phyloP scores from a whole-genome alignment of 2,329 filamentous ascomycete genomes.

The Chaetomiaceae sp. region DNA sequence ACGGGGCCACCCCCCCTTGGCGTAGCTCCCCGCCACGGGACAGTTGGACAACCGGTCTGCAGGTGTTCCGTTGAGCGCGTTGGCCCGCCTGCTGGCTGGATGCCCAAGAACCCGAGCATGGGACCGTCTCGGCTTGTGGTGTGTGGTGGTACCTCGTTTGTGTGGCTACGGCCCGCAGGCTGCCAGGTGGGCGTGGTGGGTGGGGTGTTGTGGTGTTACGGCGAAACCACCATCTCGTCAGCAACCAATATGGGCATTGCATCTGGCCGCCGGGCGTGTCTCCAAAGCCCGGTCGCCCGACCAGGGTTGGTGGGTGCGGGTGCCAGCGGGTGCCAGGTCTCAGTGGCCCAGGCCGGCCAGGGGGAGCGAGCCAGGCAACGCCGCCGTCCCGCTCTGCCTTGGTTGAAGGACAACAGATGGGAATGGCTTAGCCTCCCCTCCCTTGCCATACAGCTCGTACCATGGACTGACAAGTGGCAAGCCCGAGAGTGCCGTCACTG shows the following conservation, averaged over 20 bases:
- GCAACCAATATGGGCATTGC: constrained; percentile 10
- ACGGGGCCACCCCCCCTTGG: constrained; percentile 21
- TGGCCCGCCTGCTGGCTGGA: constrained; percentile 1
- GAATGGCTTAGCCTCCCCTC: constrained; percentile 26
- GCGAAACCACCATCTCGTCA: constrained; percentile 14
- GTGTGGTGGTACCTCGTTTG: constrained; percentile 6
- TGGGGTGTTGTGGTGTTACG: too few species aligned
- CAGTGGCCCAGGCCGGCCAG: constrained; percentile 18
- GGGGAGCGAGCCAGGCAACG: constrained; percentile 26
- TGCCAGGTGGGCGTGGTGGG: constrained; percentile 10
- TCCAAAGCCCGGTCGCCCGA: constrained; percentile 17
- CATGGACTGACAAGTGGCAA: constrained; percentile 35
- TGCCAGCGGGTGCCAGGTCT: constrained; percentile 16
- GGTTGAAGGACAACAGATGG: constrained; percentile 23
- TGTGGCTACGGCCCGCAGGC: constrained; percentile 16
- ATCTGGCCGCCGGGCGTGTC: constrained; percentile 9
- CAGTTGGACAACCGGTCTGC: constrained; percentile 18
- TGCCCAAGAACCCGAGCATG: constrained; percentile 20
- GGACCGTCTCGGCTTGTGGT: neutral
- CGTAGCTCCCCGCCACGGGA: constrained; percentile 14
- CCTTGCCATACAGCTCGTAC: constrained; percentile 27
- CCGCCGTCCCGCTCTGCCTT: constrained; percentile 19
- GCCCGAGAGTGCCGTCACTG: constrained; percentile 29
- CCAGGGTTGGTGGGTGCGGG: constrained; percentile 12
- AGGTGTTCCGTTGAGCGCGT: constrained; percentile 8